Percentiles rank a stretch among this genome's conserved stretches.
Evolutionary conservation across 352 stramenopile species (phyloP).

Genomic region (Pythium grandisporangium): DNA sequence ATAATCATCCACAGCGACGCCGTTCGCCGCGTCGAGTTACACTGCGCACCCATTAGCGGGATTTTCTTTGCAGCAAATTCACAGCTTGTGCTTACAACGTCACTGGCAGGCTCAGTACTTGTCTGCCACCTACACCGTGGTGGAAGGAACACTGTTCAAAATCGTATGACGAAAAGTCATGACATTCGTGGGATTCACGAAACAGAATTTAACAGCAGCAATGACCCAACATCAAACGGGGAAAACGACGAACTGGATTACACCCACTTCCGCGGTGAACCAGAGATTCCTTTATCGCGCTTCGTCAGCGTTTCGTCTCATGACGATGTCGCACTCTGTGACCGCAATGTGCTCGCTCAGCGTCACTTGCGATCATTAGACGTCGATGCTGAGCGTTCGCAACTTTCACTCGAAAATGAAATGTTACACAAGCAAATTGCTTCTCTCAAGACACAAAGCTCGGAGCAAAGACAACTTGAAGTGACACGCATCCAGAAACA

Average conservation of each 20-base stretch:
- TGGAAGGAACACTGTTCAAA: too few species aligned
- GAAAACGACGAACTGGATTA: constrained; percentile 2
- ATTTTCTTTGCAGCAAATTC: constrained; percentile 24
- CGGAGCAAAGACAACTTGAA: constrained; percentile 35
- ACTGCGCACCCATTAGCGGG: constrained; percentile 29
- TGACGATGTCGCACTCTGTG: constrained; percentile 49
- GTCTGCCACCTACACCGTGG: constrained; percentile 14
- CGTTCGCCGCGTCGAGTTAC: constrained; percentile 31
- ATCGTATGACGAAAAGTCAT: too few species aligned
- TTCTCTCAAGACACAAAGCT: too few species aligned
- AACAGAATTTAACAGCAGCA: too few species aligned
- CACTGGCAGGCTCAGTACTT: constrained; percentile 28
- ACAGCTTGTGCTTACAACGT: constrained; percentile 28
- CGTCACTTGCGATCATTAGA: constrained; percentile 43
- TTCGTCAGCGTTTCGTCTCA: constrained; percentile 22
- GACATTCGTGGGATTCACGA: too few species aligned
- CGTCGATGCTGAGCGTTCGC: constrained; percentile 49
- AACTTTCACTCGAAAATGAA: constrained; percentile 67
- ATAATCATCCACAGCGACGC: constrained; percentile 13
- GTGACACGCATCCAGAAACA: constrained; percentile 13
- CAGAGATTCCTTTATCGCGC: constrained; percentile 1
- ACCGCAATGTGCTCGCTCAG: constrained; percentile 43
- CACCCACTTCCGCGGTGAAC: too few species aligned
- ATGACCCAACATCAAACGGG: too few species aligned
- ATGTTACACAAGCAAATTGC: constrained; percentile 37